Percentiles rank a stretch among this genome's conserved stretches.
These are phyloP conservation scores for Coffea eugenioides DNA, from an alignment of 257 asterid genomes.

Conservation along the genomic window DNA sequence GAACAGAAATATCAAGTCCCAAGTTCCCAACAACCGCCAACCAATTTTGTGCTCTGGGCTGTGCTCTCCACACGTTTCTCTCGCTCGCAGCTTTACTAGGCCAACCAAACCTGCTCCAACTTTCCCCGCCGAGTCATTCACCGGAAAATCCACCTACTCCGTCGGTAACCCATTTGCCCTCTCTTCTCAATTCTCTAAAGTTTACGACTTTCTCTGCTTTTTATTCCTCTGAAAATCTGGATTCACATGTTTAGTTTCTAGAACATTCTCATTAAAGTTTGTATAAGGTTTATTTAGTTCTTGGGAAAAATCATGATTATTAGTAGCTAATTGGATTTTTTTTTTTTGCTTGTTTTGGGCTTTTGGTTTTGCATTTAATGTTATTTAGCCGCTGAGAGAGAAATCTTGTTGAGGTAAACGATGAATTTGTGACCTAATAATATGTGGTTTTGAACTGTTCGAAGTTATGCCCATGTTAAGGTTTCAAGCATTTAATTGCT, in stretches of 20 bases:
- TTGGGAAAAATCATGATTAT: neutral
- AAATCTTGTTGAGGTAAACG: neutral
- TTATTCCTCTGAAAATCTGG: no score
- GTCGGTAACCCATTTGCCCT: neutral
- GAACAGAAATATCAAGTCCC: neutral
- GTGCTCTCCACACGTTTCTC: conserved; percentile 31
- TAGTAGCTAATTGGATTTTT: neutral
- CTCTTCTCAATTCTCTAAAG: neutral
- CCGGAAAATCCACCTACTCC: neutral
- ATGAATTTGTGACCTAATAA: neutral
- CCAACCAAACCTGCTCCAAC: neutral
- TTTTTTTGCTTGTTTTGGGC: neutral
- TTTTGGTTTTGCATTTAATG: neutral
- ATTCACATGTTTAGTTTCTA: neutral
- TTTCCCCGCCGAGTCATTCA: conserved; percentile 4
- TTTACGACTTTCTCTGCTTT: neutral
- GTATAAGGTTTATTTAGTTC: neutral
- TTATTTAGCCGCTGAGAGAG: neutral
- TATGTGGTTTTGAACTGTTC: neutral
- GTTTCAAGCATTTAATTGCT: neutral
- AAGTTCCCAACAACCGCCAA: neutral
- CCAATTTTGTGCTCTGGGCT: conserved; percentile 3
- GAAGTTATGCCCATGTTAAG: neutral
- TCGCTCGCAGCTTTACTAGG: conserved; percentile 7
- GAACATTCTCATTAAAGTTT: neutral